A percentile compares a stretch with the other conserved stretches of the same genome.
Conservation (phyloP, 345 rosid species). For the Populus deltoides region DNA sequence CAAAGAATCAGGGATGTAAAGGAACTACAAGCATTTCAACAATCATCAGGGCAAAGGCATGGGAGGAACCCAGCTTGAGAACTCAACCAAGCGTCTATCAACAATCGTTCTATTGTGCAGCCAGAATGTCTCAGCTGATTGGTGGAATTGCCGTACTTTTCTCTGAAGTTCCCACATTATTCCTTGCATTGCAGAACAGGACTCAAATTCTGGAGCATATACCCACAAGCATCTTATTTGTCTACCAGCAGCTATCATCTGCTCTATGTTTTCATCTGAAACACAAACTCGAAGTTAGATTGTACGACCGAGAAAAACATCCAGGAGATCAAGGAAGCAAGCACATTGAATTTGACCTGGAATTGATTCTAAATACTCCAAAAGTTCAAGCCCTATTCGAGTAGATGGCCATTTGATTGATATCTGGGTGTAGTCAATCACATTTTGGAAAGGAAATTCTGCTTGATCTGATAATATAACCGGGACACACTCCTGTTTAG, state of each 20-base stretch:
- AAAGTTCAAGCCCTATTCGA: constrained; percentile 65
- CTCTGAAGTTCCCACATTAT: constrained; percentile 93
- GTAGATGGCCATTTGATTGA: constrained; percentile 97
- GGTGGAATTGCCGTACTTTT: constrained; percentile 87
- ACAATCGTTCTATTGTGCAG: constrained; percentile 74
- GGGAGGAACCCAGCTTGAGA: constrained; percentile 75
- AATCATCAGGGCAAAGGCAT: constrained; percentile 59
- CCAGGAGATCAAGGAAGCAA: not conserved
- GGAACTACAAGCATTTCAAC: not conserved
- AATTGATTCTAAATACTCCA: constrained; percentile 83
- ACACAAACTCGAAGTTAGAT: not conserved
- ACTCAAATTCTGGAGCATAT: constrained; percentile 59
- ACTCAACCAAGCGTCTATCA: constrained; percentile 62
- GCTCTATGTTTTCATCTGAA: constrained; percentile 60
- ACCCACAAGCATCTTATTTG: constrained; percentile 75
- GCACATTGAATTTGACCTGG: constrained; percentile 15
- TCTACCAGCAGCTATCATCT: constrained; percentile 68
- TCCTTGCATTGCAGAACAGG: constrained; percentile 79
- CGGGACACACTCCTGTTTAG: constrained; percentile 86
- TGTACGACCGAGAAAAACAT: not conserved
- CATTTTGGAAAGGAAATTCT: constrained; percentile 92
- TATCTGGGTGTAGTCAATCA: constrained; percentile 66
- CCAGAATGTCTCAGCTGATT: constrained; percentile 92
- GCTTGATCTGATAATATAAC: constrained; percentile 85
- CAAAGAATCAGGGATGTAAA: not conserved